phyloP scores from a whole-genome alignment of 1,284 basidiomycete genomes.

The Trametes pubescens region DNA sequence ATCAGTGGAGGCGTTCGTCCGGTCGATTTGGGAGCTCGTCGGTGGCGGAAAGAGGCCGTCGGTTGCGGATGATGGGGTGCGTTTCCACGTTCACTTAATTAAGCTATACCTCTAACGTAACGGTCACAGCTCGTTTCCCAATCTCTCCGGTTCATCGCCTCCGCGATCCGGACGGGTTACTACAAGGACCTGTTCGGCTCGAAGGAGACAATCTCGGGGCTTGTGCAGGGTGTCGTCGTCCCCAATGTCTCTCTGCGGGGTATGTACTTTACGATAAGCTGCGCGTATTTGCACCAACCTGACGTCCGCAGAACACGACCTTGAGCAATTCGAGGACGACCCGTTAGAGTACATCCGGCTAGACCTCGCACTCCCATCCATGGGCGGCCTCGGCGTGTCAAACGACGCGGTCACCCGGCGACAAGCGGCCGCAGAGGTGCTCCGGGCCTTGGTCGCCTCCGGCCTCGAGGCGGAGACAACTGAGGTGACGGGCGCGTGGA shows the following conservation, averaged over 20 bases:
- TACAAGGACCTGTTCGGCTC: conserved; percentile 79
- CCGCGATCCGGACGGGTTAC: conserved; percentile 87
- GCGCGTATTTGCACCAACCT: neutral
- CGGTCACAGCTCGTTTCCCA: conserved; percentile 84
- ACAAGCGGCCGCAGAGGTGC: conserved; percentile 93
- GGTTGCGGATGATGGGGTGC: conserved; percentile 83
- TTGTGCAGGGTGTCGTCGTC: conserved; percentile 91
- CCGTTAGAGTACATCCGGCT: conserved; percentile 95
- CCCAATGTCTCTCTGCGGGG: conserved; percentile 89
- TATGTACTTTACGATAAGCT: conserved; percentile 28
- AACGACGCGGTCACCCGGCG: conserved; percentile 78
- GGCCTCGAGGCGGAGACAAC: conserved; percentile 89
- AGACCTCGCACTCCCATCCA: conserved; percentile 80
- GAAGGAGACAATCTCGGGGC: conserved; percentile 80
- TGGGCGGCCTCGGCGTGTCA: conserved; percentile 45
- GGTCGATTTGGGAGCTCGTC: conserved; percentile 91
- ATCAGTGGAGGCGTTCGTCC: conserved; percentile 85
- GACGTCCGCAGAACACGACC: conserved; percentile 70
- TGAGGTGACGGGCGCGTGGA: conserved; percentile 85
- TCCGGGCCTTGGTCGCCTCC: conserved; percentile 83
- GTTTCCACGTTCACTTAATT: conserved; percentile 37
- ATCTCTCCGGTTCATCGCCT: conserved; percentile 91
- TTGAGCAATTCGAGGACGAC: conserved; percentile 98
- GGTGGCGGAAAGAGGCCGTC: conserved; percentile 75
- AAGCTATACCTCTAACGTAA: conserved; percentile 6